phyloP scores from a whole-genome alignment of 2,329 filamentous ascomycete genomes.

The Fusarium subtropicale region DNA sequence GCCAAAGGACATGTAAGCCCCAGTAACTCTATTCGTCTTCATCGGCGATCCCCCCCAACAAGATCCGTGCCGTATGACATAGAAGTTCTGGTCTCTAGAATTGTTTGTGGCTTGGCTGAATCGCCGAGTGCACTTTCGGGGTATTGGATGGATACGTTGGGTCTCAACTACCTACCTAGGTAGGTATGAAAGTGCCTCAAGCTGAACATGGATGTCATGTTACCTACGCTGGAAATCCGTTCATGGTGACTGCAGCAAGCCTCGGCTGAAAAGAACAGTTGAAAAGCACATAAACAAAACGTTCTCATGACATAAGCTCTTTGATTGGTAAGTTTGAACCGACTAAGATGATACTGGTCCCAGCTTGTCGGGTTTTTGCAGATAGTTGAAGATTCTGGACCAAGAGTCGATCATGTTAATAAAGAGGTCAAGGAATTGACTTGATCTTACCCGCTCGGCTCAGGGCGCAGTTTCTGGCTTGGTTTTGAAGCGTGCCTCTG shows the following conservation, averaged over 20 bases:
- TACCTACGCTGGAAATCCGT: neutral
- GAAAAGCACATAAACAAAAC: neutral
- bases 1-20: slow-evolving; percentile 1
- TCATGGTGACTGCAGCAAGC: neutral
- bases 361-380: slow-evolving; percentile 27
- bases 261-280: slow-evolving; percentile 1
- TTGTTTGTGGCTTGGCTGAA: slow-evolving; percentile 26
- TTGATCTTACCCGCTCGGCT: slow-evolving; percentile 11
- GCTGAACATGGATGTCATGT: slow-evolving; percentile 1
- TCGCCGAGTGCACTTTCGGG: neutral
- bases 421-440: slow-evolving; percentile 6
- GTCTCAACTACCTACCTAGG: slow-evolving; percentile 29
- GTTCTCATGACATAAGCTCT: neutral
- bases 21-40: neutral
- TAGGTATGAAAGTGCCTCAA: slow-evolving; percentile 18
- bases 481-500: slow-evolving; percentile 19
- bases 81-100: slow-evolving; percentile 19
- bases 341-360: slow-evolving; percentile 18
- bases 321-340: slow-evolving; percentile 13
- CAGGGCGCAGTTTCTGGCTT: slow-evolving; percentile 11
- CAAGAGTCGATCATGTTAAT: neutral
- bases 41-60: neutral
- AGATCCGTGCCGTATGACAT: neutral
- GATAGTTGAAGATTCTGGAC: neutral
- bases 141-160: slow-evolving; percentile 27